Conservation (phyloP, 305 asterid species). For the Stenogyne calaminthoides region DNA sequence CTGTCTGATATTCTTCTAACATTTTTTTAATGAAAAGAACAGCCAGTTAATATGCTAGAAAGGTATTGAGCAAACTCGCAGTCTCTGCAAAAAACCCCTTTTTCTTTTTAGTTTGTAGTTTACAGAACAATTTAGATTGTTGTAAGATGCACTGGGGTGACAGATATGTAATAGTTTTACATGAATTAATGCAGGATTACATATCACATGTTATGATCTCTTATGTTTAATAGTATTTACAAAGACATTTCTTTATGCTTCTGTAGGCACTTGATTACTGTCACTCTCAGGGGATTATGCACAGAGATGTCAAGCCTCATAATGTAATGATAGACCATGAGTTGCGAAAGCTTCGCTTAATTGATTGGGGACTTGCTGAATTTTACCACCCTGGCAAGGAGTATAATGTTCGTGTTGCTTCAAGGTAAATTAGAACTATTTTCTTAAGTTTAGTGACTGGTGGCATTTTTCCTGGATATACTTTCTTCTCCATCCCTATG, state of each 20-base stretch:
- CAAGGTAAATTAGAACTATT: constrained; percentile 56
- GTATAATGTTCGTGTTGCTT: constrained; percentile 94
- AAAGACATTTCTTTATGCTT: constrained; percentile 17
- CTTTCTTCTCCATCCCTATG: constrained; percentile 1
- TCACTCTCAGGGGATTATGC: constrained; percentile 95
- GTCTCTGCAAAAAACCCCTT: background rate
- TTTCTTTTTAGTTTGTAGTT: background rate
- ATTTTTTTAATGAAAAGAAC: background rate
- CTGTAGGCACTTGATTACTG: constrained; percentile 81
- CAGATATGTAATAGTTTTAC: background rate
- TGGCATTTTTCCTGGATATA: background rate
- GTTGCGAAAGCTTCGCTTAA: constrained; percentile 83
- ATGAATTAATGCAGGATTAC: background rate
- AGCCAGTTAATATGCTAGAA: background rate
- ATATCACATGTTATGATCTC: background rate
- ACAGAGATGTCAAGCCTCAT: constrained; percentile 92
- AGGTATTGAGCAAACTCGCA: background rate
- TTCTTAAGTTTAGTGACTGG: background rate
- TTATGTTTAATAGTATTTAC: background rate
- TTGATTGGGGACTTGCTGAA: constrained; percentile 98
- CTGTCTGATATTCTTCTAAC: too few relatives aligned
- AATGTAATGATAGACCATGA: constrained; percentile 97
- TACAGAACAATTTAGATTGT: background rate
- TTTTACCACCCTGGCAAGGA: constrained; percentile 93
- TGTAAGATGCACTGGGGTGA: background rate